Evolutionary conservation across 2,329 filamentous ascomycete genomes (phyloP).

Genomic region (Microcyclospora tardicrescens): DNA sequence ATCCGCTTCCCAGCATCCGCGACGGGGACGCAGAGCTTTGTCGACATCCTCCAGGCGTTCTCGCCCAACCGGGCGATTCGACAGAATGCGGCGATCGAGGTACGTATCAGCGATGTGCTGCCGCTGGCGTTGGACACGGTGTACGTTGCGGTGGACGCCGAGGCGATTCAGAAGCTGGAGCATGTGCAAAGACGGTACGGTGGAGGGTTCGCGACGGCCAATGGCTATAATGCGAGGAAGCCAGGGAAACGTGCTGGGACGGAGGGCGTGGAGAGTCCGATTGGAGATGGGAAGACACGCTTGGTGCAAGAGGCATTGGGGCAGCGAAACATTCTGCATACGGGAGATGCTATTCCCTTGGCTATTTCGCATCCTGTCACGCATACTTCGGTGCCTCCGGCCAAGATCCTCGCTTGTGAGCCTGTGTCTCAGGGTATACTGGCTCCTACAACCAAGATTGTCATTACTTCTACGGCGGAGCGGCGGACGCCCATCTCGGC

Average conservation of each 20-base stretch:
- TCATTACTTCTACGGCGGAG: slow-evolving; percentile 57
- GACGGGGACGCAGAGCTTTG: slow-evolving; percentile 64
- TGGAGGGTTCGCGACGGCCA: slow-evolving; percentile 38
- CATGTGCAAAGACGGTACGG: slow-evolving; percentile 75
- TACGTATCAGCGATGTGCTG: slow-evolving; percentile 67
- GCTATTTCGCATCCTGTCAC: slow-evolving; percentile 75
- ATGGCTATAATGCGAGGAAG: slow-evolving; percentile 12
- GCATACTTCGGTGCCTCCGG: slow-evolving; percentile 70
- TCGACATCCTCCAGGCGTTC: slow-evolving; percentile 56
- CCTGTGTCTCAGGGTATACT: slow-evolving; percentile 82
- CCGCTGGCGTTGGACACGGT: slow-evolving; percentile 72
- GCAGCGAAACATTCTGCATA: slow-evolving; percentile 63
- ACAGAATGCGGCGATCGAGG: slow-evolving; percentile 66
- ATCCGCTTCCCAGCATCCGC: slow-evolving; percentile 66
- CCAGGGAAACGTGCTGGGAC: slow-evolving; percentile 11
- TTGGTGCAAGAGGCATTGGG: slow-evolving; percentile 59
- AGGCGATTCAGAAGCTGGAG: slow-evolving; percentile 66
- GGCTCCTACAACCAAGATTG: slow-evolving; percentile 64
- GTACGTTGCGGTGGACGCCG: slow-evolving; percentile 73
- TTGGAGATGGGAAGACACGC: slow-evolving; percentile 12
- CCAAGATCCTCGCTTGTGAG: slow-evolving; percentile 83
- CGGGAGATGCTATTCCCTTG: slow-evolving; percentile 70
- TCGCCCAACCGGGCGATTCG: slow-evolving; percentile 62
- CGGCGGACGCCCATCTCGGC: slow-evolving; percentile 30
- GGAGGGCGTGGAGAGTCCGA: slow-evolving; percentile 5